Evolutionary conservation across 148 eudicot species (phyloP).

Genomic region (Dianthus caryophyllus): DNA sequence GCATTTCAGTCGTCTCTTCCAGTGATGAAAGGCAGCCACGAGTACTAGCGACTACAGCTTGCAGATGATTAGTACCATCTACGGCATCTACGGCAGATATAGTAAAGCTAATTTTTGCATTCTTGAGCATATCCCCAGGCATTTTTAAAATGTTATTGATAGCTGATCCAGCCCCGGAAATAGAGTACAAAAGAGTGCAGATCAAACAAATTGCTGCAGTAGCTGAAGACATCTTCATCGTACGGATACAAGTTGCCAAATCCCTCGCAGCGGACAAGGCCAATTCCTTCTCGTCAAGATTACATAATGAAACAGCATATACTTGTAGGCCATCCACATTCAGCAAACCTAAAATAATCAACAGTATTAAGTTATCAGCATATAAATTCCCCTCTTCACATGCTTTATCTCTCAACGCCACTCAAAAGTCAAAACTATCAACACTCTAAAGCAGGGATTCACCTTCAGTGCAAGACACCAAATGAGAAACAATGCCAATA

Average conservation of each 20-base stretch:
- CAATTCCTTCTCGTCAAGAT: conserved; percentile 61
- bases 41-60: conserved; percentile 61
- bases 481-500: neutral
- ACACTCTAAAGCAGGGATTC: neutral
- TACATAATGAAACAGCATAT: conserved; percentile 72
- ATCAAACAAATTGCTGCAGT: conserved; percentile 53
- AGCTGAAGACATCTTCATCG: conserved; percentile 45
- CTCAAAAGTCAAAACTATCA: neutral
- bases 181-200: conserved; percentile 52
- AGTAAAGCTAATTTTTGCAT: conserved; percentile 72
- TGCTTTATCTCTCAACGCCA: neutral
- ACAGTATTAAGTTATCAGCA: neutral
- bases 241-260: conserved; percentile 42
- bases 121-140: conserved; percentile 55
- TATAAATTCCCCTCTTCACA: conserved; percentile 1
- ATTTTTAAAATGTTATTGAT: conserved; percentile 54
- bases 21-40: conserved; percentile 45
- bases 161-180: conserved; percentile 66
- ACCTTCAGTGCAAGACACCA: neutral
- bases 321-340: conserved; percentile 71
- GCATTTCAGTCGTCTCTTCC: conserved; percentile 67
- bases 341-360: conserved; percentile 57
- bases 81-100: conserved; percentile 78
- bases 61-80: conserved; percentile 56
- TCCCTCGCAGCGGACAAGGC: conserved; percentile 54